phyloP scores from a whole-genome alignment of 176 grass and related monocot genomes.

The Melocanna baccifera region DNA sequence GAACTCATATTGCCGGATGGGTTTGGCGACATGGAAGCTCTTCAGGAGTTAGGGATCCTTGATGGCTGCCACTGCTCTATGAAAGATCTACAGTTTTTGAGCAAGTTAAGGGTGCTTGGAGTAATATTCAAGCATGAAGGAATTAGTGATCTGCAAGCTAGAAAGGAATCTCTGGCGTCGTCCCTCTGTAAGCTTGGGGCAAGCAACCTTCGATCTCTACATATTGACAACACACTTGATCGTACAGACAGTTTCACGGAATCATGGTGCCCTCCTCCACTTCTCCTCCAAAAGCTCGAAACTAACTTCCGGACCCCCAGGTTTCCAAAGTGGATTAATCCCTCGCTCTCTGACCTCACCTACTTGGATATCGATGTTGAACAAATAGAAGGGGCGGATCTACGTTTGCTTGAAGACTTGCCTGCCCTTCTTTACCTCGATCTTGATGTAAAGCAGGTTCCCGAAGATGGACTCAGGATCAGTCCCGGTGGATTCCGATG shows the following conservation, averaged over 20 bases:
- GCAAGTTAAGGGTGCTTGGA: background rate
- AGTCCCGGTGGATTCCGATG: too few relatives aligned
- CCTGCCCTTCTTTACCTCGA: too few relatives aligned
- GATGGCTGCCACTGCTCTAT: background rate
- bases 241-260: background rate
- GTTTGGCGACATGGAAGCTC: background rate
- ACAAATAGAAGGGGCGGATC: too few relatives aligned
- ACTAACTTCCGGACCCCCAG: too few relatives aligned
- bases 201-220: background rate
- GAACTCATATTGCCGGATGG: background rate
- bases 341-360: too few relatives aligned
- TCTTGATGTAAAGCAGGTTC: fast-evolving
- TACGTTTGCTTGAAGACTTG: too few relatives aligned
- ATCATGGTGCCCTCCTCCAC: background rate
- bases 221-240: background rate
- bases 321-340: too few relatives aligned
- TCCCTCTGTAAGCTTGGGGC: background rate
- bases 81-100: background rate
- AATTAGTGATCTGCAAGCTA: fast-evolving
- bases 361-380: too few relatives aligned
- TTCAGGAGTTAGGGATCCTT: background rate
- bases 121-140: background rate
- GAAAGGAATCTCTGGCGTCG: background rate
- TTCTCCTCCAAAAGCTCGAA: too few relatives aligned
- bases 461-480: too few relatives aligned